These are phyloP conservation scores for Ceraceosorus bombacis DNA, from an alignment of 1,284 basidiomycete species.

Conservation along the genomic window DNA sequence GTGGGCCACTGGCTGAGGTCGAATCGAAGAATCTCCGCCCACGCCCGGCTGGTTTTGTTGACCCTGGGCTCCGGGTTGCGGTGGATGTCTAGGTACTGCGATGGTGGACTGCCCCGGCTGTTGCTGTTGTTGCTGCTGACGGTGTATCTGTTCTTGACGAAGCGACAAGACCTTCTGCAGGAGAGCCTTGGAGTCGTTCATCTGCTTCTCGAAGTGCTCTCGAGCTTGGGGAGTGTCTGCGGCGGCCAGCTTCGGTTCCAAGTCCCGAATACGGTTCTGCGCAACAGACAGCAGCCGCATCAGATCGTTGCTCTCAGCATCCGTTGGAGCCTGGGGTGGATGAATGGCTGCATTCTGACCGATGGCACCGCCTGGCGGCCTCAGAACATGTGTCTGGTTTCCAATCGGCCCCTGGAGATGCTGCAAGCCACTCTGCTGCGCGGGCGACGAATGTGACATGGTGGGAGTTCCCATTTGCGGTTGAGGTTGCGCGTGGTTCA, in stretches of 20 bases:
- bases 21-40: conserved; percentile 1
- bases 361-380: conserved; percentile 1
- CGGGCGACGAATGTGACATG: not conserved
- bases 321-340: not conserved
- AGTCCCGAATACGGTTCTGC: conserved; percentile 1
- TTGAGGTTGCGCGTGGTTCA: not conserved
- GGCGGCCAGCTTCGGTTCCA: conserved; percentile 2
- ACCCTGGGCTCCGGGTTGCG: conserved; percentile 2
- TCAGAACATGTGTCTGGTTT: not conserved
- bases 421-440: not conserved
- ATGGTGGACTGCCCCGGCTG: not conserved
- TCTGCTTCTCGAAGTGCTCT: conserved; percentile 8
- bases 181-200: conserved; percentile 5
- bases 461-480: not conserved
- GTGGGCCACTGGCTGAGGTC: conserved; percentile 6
- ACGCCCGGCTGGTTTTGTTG: conserved; percentile 5
- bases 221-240: conserved; percentile 1
- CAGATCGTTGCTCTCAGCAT: not conserved
- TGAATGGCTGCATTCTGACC: not conserved
- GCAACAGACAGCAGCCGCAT: not conserved
- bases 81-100: conserved; percentile 3
- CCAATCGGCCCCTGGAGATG: not conserved
- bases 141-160: conserved; percentile 10
- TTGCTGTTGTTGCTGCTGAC: conserved; percentile 1
- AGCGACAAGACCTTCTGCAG: not conserved